Evolutionary conservation across 306 rosid species (phyloP).

Genomic region (Acacia melanoxylon): DNA sequence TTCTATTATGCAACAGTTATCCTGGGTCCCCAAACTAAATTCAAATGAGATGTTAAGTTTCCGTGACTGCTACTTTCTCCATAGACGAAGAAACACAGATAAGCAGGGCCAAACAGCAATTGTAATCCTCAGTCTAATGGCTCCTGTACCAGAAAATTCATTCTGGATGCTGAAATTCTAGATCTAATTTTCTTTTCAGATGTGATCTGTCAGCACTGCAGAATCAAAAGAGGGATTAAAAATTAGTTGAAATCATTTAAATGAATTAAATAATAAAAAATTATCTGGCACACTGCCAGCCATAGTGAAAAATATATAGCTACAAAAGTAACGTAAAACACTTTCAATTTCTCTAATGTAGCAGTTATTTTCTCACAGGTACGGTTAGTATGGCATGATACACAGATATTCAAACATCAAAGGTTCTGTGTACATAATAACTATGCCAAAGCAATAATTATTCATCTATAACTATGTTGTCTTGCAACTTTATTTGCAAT

Average conservation of each 20-base stretch:
- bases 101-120: slow-evolving; percentile 20
- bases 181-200: slow-evolving; percentile 89
- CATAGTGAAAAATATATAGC: neutral
- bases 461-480: neutral
- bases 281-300: neutral
- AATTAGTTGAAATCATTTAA: neutral
- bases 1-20: slow-evolving; percentile 9
- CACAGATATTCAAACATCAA: neutral
- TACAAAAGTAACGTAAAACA: neutral
- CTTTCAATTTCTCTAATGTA: neutral
- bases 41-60: slow-evolving; percentile 27
- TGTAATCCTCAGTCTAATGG: slow-evolving; percentile 7
- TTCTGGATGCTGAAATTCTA: slow-evolving; percentile 79
- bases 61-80: slow-evolving; percentile 32
- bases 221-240: slow-evolving; percentile 29
- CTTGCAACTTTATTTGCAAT: neutral
- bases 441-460: neutral
- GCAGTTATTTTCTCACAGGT: neutral
- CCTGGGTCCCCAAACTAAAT: slow-evolving; percentile 28
- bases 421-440: neutral
- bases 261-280: neutral
- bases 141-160: slow-evolving; percentile 33
- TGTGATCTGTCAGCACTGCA: slow-evolving; percentile 93
- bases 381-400: neutral
- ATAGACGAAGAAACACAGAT: slow-evolving; percentile 26